A percentile compares a stretch with the other conserved stretches of the same genome.
These are phyloP conservation scores for Arabis hirsuta DNA, from an alignment of 345 rosid species.

Conservation along the genomic window DNA sequence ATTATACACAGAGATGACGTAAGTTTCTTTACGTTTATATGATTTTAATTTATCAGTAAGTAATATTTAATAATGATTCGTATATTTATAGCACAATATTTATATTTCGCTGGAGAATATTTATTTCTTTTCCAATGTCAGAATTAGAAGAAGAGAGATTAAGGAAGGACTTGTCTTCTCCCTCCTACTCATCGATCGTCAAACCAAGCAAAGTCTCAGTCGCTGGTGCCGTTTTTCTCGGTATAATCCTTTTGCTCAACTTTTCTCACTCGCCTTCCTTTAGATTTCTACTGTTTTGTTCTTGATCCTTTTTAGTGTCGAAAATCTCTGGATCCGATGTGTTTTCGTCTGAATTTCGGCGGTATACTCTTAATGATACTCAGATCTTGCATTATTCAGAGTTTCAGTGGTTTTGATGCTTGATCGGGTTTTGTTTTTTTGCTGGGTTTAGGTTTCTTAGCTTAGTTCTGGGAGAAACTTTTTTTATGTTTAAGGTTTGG, in stretches of 20 bases:
- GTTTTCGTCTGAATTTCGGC: constrained; percentile 31
- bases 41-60: too few relatives aligned
- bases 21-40: not conserved
- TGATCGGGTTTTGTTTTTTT: constrained; percentile 24
- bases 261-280: constrained; percentile 10
- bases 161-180: constrained; percentile 43
- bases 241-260: not conserved
- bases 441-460: constrained; percentile 13
- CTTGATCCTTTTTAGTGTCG: not conserved
- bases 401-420: constrained; percentile 28
- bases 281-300: constrained; percentile 12
- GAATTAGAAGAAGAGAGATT: constrained; percentile 35
- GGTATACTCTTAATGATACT: not conserved
- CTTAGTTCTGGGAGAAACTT: not conserved
- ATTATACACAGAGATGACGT: not conserved
- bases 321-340: constrained; percentile 44
- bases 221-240: constrained; percentile 26
- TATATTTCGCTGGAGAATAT: not conserved
- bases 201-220: constrained; percentile 30
- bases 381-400: constrained; percentile 31
- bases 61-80: too few relatives aligned
- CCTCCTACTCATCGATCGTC: constrained; percentile 44
- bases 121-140: not conserved
- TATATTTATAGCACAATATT: constrained; percentile 1
- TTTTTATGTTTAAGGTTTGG: constrained; percentile 16